Conservation (phyloP, 495 filamentous ascomycete genomes). For the Hyaloscypha hepaticicola region DNA sequence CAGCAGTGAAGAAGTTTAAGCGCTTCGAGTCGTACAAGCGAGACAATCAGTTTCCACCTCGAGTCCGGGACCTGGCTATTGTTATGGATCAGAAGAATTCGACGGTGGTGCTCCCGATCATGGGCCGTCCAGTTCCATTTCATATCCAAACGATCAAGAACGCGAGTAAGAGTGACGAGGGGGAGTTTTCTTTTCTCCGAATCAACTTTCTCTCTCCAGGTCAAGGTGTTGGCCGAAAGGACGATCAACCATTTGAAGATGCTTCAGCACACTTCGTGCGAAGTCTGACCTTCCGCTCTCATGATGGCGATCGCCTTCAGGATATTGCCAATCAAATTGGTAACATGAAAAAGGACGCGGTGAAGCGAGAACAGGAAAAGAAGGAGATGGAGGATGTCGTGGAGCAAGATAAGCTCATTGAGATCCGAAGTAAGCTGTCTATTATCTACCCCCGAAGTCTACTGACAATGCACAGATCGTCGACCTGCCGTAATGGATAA, state of each 20-base stretch:
- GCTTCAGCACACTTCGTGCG: slow-evolving; percentile 92
- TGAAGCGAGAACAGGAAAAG: slow-evolving; percentile 93
- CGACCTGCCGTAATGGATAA: slow-evolving; percentile 84
- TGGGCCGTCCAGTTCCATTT: slow-evolving; percentile 96
- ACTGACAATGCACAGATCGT: slow-evolving; percentile 61
- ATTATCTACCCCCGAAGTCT: not conserved
- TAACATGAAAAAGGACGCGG: slow-evolving; percentile 86
- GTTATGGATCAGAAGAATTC: slow-evolving; percentile 87
- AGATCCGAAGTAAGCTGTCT: slow-evolving; percentile 71
- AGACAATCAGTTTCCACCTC: slow-evolving; percentile 86
- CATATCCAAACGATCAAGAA: slow-evolving; percentile 99
- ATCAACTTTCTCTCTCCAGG: slow-evolving; percentile 98
- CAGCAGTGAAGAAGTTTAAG: slow-evolving; percentile 93
- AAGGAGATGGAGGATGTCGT: slow-evolving; percentile 99
- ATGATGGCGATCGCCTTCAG: slow-evolving; percentile 80
- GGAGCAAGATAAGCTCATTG: slow-evolving; percentile 94
- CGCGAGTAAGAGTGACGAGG: slow-evolving; percentile 90
- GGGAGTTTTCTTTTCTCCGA: slow-evolving; percentile 86
- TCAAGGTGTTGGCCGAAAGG: slow-evolving; percentile 95
- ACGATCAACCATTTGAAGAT: slow-evolving; percentile 98
- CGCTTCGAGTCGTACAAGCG: slow-evolving; percentile 98
- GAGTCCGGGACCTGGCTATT: slow-evolving; percentile 80
- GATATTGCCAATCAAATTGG: slow-evolving; percentile 88
- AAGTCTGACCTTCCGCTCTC: slow-evolving; percentile 90
- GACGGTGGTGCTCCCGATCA: slow-evolving; percentile 91